Conservation (phyloP, 2,329 filamentous ascomycete species). For the Bisporella sp. region DNA sequence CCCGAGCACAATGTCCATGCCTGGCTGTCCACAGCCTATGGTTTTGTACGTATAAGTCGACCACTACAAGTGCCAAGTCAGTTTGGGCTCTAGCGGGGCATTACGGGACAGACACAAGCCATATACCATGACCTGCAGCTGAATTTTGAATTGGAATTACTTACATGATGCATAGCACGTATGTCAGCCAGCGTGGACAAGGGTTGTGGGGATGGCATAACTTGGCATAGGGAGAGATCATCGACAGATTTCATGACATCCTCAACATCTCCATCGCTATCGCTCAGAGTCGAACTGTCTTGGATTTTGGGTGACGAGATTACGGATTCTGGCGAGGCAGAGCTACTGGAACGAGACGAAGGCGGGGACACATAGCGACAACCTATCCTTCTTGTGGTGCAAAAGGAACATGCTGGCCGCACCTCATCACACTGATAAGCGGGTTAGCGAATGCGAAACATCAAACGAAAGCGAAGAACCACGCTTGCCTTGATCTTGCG, state of each 20-base stretch:
- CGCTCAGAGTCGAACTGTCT: not conserved
- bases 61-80: not conserved
- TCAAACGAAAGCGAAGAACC: not conserved
- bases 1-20: not conserved
- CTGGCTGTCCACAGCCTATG: not conserved
- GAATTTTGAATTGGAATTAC: not conserved
- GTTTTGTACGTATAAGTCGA: not conserved
- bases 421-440: conserved; percentile 22
- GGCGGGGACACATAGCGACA: conserved; percentile 14
- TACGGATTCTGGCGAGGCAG: not conserved
- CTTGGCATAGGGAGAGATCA: not conserved
- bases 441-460: not conserved
- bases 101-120: too few relatives aligned
- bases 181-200: conserved; percentile 1
- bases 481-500: conserved; percentile 24
- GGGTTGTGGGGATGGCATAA: not conserved
- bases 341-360: not conserved
- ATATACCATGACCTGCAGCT: not conserved
- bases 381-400: conserved; percentile 18
- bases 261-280: not conserved
- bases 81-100: not conserved
- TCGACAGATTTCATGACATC: not conserved
- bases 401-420: conserved; percentile 23
- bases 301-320: not conserved
- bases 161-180: not conserved